phyloP scores from a whole-genome alignment of 1,284 basidiomycete species.

The Marasmius tenuissimus region DNA sequence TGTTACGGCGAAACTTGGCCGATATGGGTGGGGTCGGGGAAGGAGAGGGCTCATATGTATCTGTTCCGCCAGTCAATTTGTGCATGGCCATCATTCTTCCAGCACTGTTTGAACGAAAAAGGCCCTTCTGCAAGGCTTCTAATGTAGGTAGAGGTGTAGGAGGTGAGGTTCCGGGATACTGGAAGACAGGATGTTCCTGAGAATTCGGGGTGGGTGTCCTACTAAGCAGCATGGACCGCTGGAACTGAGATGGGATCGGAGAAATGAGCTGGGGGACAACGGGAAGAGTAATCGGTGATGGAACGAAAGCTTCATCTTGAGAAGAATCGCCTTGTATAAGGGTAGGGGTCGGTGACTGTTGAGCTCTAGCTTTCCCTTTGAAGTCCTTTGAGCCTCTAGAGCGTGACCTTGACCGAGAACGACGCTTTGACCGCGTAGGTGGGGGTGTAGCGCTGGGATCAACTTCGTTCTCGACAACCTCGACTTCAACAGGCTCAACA shows the following conservation, averaged over 20 bases:
- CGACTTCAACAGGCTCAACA: conserved; percentile 14
- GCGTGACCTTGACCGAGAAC: conserved; percentile 73
- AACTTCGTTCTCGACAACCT: conserved; percentile 18
- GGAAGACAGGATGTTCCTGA: conserved; percentile 48
- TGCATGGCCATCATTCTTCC: conserved; percentile 71
- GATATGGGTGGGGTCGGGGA: conserved; percentile 51
- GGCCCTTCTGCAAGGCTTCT: conserved; percentile 66
- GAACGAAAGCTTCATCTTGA: conserved; percentile 56
- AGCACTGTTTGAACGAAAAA: conserved; percentile 80
- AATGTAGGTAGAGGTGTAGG: conserved; percentile 70
- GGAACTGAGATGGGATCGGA: conserved; percentile 63
- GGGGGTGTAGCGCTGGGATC: conserved; percentile 24
- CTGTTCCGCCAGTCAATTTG: conserved; percentile 68
- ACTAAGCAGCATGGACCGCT: conserved; percentile 53
- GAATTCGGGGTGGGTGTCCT: conserved; percentile 49
- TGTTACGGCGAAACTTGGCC: conserved; percentile 62
- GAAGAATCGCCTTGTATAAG: conserved; percentile 62
- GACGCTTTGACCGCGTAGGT: conserved; percentile 51
- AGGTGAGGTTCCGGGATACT: conserved; percentile 60
- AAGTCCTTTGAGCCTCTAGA: conserved; percentile 75
- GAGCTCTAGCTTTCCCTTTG: conserved; percentile 53
- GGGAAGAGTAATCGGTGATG: conserved; percentile 37
- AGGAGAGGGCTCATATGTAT: conserved; percentile 57
- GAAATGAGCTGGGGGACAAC: conserved; percentile 53
- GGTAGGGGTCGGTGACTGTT: conserved; percentile 44